These are phyloP conservation scores for Tulasnella sp. DNA, from an alignment of 768 basidiomycete genomes.

Conservation along the genomic window DNA sequence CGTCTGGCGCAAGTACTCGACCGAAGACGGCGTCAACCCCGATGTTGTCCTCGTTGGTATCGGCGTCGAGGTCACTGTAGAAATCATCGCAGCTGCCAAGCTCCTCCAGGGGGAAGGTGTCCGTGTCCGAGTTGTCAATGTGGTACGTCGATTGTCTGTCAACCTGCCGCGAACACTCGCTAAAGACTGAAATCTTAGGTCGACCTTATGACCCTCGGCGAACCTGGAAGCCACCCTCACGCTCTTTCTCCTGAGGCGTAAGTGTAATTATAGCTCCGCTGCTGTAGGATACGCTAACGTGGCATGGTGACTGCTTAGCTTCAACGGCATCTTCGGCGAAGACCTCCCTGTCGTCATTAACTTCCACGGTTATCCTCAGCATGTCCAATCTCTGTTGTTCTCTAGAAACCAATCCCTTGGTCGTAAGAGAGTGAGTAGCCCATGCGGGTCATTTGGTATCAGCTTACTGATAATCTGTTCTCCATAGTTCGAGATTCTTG, in stretches of 20 bases:
- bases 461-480: slow-evolving; percentile 28
- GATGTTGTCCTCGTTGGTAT: slow-evolving; percentile 87
- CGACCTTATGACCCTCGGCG: slow-evolving; percentile 81
- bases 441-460: neutral
- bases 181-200: neutral
- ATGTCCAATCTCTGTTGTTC: slow-evolving; percentile 67
- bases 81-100: slow-evolving; percentile 83
- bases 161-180: no score
- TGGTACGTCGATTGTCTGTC: slow-evolving; percentile 51
- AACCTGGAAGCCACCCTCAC: slow-evolving; percentile 74
- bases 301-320: slow-evolving; percentile 46
- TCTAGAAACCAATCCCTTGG: slow-evolving; percentile 34
- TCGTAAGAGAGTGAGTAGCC: slow-evolving; percentile 28
- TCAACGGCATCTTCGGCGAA: slow-evolving; percentile 70
- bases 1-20: slow-evolving; percentile 81
- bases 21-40: slow-evolving; percentile 69
- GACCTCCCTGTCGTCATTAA: slow-evolving; percentile 76
- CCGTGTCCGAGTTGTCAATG: slow-evolving; percentile 81
- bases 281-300: neutral
- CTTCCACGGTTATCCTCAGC: slow-evolving; percentile 81
- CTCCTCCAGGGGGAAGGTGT: slow-evolving; percentile 72
- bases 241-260: slow-evolving; percentile 55
- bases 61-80: slow-evolving; percentile 86
- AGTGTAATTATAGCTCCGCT: neutral
- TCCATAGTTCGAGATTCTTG: slow-evolving; percentile 39